Percentiles rank a stretch among this genome's conserved stretches.
Conservation (phyloP, 768 basidiomycete genomes). For the Dentipellis fragilis region DNA sequence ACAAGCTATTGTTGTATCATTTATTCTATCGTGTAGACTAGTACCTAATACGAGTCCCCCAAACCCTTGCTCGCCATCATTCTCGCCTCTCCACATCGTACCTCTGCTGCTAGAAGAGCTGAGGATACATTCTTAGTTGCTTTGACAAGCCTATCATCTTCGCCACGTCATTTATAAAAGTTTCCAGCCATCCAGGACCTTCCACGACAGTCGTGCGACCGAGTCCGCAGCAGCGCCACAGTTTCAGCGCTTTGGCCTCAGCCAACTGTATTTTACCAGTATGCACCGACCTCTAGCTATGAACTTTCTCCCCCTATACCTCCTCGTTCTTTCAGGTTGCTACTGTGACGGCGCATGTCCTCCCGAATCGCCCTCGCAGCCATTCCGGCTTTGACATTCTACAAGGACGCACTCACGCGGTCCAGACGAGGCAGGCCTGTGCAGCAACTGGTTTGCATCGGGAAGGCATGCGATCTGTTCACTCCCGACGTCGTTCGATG, state of each 20-base stretch:
- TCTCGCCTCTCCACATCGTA: not conserved
- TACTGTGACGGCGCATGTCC: constrained; percentile 25
- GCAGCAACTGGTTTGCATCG: constrained; percentile 72
- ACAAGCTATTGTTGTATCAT: not conserved
- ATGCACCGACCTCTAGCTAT: no score
- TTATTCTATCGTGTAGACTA: not conserved
- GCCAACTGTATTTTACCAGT: no score
- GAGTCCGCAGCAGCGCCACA: not conserved
- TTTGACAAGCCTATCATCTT: no score
- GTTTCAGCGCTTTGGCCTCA: no score
- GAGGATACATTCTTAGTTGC: not conserved
- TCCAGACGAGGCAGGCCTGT: constrained; percentile 60
- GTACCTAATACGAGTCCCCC: not conserved
- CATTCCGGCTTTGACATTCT: constrained; percentile 73
- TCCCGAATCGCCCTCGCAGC: constrained; percentile 62
- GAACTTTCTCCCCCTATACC: no score
- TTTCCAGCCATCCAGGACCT: not conserved
- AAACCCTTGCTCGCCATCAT: not conserved
- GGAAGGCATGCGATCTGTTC: constrained; percentile 66
- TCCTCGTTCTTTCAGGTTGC: no score
- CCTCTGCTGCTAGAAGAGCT: not conserved
- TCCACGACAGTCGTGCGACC: not conserved
- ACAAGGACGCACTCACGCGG: constrained; percentile 54
- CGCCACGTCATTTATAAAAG: no score
- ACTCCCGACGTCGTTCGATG: constrained; percentile 84